phyloP scores from a whole-genome alignment of 2,329 filamentous ascomycete species.

The Colletotrichum sp. region DNA sequence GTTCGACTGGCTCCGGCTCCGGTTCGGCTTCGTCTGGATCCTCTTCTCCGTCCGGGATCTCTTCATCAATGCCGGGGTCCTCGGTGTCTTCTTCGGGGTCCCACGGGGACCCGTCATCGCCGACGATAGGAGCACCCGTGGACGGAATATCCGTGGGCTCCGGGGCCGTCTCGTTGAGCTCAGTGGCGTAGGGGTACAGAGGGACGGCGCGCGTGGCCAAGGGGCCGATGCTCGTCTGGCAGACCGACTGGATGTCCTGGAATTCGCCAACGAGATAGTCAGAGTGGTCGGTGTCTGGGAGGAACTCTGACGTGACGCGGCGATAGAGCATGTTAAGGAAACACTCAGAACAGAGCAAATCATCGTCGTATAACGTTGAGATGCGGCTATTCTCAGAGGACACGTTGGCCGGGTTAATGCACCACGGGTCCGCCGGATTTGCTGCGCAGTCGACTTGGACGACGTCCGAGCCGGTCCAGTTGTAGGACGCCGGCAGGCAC shows the following conservation, averaged over 20 bases:
- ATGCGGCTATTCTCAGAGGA: conserved; percentile 9
- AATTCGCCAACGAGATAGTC: conserved; percentile 3
- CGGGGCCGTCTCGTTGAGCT: neutral
- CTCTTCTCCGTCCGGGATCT: neutral
- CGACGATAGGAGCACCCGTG: neutral
- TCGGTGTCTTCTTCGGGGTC: neutral
- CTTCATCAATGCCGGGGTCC: neutral
- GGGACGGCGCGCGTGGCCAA: neutral
- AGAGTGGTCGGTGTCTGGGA: neutral
- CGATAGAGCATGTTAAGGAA: neutral
- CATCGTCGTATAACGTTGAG: conserved; percentile 10
- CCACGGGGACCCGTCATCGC: neutral
- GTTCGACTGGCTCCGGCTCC: neutral
- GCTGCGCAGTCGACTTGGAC: conserved; percentile 11
- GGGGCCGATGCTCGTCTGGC: neutral
- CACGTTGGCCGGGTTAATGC: neutral
- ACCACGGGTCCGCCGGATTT: conserved; percentile 11
- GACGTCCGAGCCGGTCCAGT: conserved; percentile 16
- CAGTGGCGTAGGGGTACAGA: neutral
- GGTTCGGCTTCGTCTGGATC: neutral
- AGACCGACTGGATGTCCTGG: conserved; percentile 1
- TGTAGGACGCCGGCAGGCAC: conserved; percentile 5
- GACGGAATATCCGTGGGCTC: neutral
- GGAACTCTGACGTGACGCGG: neutral
- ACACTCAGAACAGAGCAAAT: conserved; percentile 7